Percentiles rank a stretch among this genome's conserved stretches.
phyloP scores from a whole-genome alignment of 768 basidiomycete species.

The Suillus americanus region DNA sequence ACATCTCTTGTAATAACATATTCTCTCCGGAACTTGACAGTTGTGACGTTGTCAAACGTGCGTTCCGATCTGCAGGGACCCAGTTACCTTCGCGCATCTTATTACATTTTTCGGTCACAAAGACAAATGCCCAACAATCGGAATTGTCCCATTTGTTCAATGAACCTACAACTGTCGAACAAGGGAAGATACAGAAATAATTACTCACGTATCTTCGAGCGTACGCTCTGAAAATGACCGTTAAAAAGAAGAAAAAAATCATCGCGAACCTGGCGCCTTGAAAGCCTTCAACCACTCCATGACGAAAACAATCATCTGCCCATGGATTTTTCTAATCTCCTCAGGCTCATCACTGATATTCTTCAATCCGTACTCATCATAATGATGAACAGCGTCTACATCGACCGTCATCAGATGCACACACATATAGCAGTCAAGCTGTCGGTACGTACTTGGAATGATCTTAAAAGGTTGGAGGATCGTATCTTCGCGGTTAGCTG shows the following conservation, averaged over 20 bases:
- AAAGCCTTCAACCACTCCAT: constrained; percentile 64
- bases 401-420: constrained; percentile 4
- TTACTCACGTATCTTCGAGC: not conserved
- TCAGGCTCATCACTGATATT: constrained; percentile 65
- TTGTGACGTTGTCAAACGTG: not conserved
- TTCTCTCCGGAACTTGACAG: not conserved
- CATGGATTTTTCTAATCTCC: constrained; percentile 79
- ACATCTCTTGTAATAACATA: not conserved
- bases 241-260: not conserved
- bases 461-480: constrained; percentile 78
- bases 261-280: constrained; percentile 8
- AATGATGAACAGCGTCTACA: constrained; percentile 68
- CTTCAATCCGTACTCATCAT: constrained; percentile 70
- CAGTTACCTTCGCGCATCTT: not conserved
- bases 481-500: constrained; percentile 68
- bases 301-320: constrained; percentile 79
- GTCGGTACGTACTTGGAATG: constrained; percentile 64
- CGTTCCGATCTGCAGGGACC: not conserved
- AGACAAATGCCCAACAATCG: not conserved
- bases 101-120: not conserved
- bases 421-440: not conserved
- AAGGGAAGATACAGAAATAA: not conserved
- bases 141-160: not conserved
- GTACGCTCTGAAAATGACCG: not conserved
- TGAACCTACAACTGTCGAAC: not conserved